These are phyloP conservation scores for Botrytis elliptica DNA, from an alignment of 2,329 filamentous ascomycete genomes.

Conservation along the genomic window DNA sequence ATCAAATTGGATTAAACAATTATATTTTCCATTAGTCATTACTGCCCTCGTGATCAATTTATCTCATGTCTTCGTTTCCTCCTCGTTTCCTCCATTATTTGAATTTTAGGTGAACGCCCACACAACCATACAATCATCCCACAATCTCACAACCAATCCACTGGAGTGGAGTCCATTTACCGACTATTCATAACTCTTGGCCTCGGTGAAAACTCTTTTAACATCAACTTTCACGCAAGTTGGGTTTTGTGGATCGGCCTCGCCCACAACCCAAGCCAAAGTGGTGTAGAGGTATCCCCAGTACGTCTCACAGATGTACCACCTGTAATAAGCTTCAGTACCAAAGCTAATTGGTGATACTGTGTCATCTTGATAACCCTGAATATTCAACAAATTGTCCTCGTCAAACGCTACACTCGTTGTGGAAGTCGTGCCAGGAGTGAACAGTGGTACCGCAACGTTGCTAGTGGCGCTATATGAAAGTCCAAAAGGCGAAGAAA, in stretches of 20 bases:
- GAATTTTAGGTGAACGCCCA: neutral
- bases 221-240: conserved; percentile 46
- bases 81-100: neutral
- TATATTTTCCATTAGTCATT: neutral
- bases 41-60: neutral
- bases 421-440: conserved; percentile 29
- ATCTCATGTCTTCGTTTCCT: neutral
- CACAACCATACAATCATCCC: neutral
- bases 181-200: neutral
- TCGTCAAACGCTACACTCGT: conserved; percentile 44
- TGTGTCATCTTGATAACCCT: conserved; percentile 43
- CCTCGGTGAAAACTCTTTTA: conserved; percentile 32
- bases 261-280: conserved; percentile 45
- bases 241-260: conserved; percentile 45
- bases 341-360: conserved; percentile 37
- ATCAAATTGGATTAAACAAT: too few relatives aligned
- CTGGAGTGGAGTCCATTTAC: neutral
- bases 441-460: conserved; percentile 45
- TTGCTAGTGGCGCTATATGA: conserved; percentile 42
- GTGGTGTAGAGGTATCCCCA: conserved; percentile 46
- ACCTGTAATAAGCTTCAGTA: conserved; percentile 39
- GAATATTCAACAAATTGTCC: conserved; percentile 42
- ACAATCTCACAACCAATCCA: neutral
- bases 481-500: conserved; percentile 42
- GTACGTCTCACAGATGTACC: conserved; percentile 46